Conservation (phyloP, 2,329 filamentous ascomycete species). For the Passalora sequoiae region DNA sequence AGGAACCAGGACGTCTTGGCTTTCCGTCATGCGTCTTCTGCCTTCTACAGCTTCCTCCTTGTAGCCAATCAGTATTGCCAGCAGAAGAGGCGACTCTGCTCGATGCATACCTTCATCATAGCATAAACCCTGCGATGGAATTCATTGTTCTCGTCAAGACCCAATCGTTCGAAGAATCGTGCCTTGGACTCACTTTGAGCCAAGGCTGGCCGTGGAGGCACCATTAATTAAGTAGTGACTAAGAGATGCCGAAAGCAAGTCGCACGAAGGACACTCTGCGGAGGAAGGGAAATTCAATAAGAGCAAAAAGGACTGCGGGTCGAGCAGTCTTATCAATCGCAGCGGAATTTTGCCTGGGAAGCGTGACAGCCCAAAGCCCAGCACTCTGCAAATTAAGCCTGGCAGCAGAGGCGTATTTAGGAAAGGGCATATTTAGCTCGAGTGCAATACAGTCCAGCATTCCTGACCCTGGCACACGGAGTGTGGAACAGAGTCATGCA, state of each 20-base stretch:
- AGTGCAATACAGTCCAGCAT: conserved; percentile 16
- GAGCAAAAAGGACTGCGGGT: conserved; percentile 3
- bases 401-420: no score
- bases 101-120: conserved; percentile 42
- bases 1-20: conserved; percentile 37
- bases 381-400: conserved; percentile 18
- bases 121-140: conserved; percentile 37
- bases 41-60: conserved; percentile 43
- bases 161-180: conserved; percentile 40
- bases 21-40: conserved; percentile 39
- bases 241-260: neutral
- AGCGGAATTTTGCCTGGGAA: no score
- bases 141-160: conserved; percentile 37
- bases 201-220: conserved; percentile 31
- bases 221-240: conserved; percentile 21
- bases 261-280: neutral
- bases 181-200: conserved; percentile 44
- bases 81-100: no score
- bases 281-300: no score
- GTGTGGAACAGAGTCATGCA: conserved; percentile 21
- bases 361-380: no score
- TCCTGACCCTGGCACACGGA: conserved; percentile 18
- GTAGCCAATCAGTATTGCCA: no score
- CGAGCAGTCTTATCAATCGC: conserved; percentile 3
- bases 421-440: conserved; percentile 18